phyloP scores from a whole-genome alignment of 192 early-diverging fungal genomes.

The Coemansia sp. region DNA sequence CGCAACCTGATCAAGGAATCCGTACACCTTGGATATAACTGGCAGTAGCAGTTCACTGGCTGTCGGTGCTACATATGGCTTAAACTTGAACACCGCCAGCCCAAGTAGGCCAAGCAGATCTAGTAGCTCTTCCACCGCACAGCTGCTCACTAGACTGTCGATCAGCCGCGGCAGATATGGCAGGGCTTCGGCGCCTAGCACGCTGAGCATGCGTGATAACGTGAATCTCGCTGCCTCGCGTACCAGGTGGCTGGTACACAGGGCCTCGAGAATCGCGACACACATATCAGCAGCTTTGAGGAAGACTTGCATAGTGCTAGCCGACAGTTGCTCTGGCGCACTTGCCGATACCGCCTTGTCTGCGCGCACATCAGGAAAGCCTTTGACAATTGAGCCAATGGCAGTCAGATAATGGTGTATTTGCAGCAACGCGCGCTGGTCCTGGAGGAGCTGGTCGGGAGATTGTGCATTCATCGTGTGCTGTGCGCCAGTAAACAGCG shows the following conservation, averaged over 20 bases:
- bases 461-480: slow-evolving; percentile 59
- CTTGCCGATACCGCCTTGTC: slow-evolving; percentile 38
- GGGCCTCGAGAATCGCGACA: slow-evolving; percentile 66
- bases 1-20: slow-evolving; percentile 78
- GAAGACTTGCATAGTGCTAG: slow-evolving; percentile 61
- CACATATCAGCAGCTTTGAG: slow-evolving; percentile 79
- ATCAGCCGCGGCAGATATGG: slow-evolving; percentile 79
- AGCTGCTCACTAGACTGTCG: slow-evolving; percentile 72
- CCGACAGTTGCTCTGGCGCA: slow-evolving; percentile 41
- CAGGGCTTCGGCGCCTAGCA: slow-evolving; percentile 79
- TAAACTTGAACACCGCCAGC: slow-evolving; percentile 87
- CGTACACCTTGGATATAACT: slow-evolving; percentile 78
- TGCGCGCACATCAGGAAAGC: slow-evolving; percentile 60
- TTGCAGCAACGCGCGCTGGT: slow-evolving; percentile 69
- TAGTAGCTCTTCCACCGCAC: slow-evolving; percentile 73
- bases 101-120: slow-evolving; percentile 86
- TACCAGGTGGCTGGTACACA: slow-evolving; percentile 63
- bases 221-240: slow-evolving; percentile 71
- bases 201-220: slow-evolving; percentile 85
- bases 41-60: slow-evolving; percentile 71
- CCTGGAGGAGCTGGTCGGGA: slow-evolving; percentile 60
- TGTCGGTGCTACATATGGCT: slow-evolving; percentile 57
- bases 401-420: slow-evolving; percentile 82
- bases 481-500: slow-evolving; percentile 77
- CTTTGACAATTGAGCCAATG: slow-evolving; percentile 82